Evolutionary conservation across 768 basidiomycete species (phyloP).

Genomic region (Polyporus arcularius): DNA sequence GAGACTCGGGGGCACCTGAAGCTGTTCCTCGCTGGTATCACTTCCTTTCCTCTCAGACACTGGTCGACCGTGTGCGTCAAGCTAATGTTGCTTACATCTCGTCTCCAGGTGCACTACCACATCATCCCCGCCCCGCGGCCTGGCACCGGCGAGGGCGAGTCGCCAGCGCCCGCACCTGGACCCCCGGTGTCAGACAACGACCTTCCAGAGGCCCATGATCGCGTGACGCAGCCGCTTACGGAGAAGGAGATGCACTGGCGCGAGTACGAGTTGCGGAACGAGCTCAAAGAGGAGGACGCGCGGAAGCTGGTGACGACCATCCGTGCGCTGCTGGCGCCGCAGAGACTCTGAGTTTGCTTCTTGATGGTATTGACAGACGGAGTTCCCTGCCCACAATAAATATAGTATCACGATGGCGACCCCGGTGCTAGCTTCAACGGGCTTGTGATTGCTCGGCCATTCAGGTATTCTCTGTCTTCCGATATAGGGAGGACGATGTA

Average conservation of each 20-base stretch:
- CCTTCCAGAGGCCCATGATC: conserved; percentile 5
- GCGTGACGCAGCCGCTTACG: conserved; percentile 36
- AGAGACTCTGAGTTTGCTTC: no score
- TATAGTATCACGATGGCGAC: no score
- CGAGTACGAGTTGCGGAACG: conserved; percentile 58
- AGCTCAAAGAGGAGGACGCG: conserved; percentile 64
- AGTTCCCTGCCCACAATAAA: no score
- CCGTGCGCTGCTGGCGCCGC: conserved; percentile 25
- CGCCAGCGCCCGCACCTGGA: neutral
- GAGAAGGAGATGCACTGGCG: conserved; percentile 56
- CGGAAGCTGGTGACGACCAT: conserved; percentile 45
- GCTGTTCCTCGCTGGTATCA: neutral
- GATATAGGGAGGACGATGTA: no score
- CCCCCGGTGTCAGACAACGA: neutral
- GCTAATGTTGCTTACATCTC: neutral
- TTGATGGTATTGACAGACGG: no score
- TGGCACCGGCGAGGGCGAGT: conserved; percentile 16
- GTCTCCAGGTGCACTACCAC: conserved; percentile 68
- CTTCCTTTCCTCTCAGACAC: neutral
- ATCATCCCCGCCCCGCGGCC: conserved; percentile 65
- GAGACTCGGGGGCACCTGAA: no score
- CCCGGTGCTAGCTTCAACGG: no score
- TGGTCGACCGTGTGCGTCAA: neutral
- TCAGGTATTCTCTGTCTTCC: no score
- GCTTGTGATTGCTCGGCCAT: no score